Base-by-base conservation (phyloP, 306 rosid species). In the Senna siamea region DNA sequence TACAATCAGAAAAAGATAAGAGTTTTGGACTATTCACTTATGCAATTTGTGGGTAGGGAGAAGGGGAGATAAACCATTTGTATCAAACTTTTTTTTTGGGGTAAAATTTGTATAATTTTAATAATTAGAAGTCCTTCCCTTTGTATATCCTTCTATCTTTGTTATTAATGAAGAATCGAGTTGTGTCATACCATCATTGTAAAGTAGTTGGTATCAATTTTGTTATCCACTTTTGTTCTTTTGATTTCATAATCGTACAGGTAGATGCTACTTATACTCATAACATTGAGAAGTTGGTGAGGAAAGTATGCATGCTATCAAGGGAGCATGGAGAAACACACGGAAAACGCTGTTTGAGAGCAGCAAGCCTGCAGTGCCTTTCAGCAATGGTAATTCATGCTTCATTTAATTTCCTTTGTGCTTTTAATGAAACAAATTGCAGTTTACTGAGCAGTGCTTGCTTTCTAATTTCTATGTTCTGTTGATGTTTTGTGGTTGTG, bases 321-420 rank as follows among this genome's bases (percentile, higher is more conserved):
- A 72, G 64, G 52, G 96, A 84, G 76, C 80, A 60, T 11, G 92
- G 92, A 58, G 97, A 88, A 46, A 85, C 87, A 12, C 76, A 22
- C 14, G 86, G 86, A 80, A 88, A 73, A 66, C 58, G 62, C 75
- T 78, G 86, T 82, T 79, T 95, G 88, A 88, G 93, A 81, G 98
- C 98, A 34, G 86, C 96, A 67, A 88, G 98, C 81, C 87, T 95
- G 90, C 99, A 95, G 74, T 95, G 99, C 87, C 89, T 95, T 74
- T 87, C 98, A 23, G 99, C 99, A 76, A 90, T 95, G 99, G 99
- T 92, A 88, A 51, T 28, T 43, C 11, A 38, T 74, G 69, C 46
- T 74, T 59, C 48, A 15, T 77, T 43, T 19, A 22, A 55, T 62
- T 61, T 76, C 4, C 14, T 72, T 11, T 76, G 15, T 15, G 48